Evolutionary conservation across 1,139 yeast genomes (phyloP).

Genomic region (Wickerhamiella infanticola): DNA sequence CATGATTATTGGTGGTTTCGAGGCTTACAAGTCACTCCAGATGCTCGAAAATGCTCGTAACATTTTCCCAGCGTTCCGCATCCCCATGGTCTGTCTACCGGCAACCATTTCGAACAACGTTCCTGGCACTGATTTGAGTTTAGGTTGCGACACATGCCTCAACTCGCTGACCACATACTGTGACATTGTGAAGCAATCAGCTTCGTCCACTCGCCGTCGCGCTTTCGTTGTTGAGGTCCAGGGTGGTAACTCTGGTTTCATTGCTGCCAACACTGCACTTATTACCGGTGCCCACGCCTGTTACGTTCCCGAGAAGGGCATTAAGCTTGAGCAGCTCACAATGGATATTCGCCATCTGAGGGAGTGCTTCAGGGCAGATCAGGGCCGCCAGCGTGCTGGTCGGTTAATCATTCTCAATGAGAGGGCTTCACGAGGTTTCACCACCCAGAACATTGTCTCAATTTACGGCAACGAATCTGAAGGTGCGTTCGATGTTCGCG

Average conservation of each 20-base stretch:
- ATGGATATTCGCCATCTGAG: conserved; percentile 60
- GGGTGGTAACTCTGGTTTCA: conserved; percentile 91
- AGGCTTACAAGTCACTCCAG: conserved; percentile 71
- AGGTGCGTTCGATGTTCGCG: conserved; percentile 74
- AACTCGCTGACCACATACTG: conserved; percentile 82
- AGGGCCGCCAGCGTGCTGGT: conserved; percentile 77
- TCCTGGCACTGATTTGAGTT: conserved; percentile 90
- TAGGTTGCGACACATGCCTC: conserved; percentile 89
- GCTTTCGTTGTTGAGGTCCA: conserved; percentile 94
- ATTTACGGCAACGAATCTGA: conserved; percentile 66
- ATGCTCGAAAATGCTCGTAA: conserved; percentile 59
- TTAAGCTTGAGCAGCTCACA: conserved; percentile 54
- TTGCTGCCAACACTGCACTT: conserved; percentile 78
- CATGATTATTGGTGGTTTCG: conserved; percentile 88
- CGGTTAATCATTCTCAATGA: conserved; percentile 75
- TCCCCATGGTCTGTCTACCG: conserved; percentile 87
- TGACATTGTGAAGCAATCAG: conserved; percentile 89
- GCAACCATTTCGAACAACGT: conserved; percentile 96
- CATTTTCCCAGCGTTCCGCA: conserved; percentile 75
- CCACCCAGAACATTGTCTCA: conserved; percentile 68
- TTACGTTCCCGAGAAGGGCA: conserved; percentile 83
- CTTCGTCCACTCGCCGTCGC: conserved; percentile 86
- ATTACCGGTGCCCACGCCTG: conserved; percentile 88
- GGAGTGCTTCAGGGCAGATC: conserved; percentile 53
- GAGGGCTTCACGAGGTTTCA: conserved; percentile 65